These are phyloP conservation scores for Aspergillus tamarii DNA, from an alignment of 2,329 filamentous ascomycete genomes.

Conservation along the genomic window DNA sequence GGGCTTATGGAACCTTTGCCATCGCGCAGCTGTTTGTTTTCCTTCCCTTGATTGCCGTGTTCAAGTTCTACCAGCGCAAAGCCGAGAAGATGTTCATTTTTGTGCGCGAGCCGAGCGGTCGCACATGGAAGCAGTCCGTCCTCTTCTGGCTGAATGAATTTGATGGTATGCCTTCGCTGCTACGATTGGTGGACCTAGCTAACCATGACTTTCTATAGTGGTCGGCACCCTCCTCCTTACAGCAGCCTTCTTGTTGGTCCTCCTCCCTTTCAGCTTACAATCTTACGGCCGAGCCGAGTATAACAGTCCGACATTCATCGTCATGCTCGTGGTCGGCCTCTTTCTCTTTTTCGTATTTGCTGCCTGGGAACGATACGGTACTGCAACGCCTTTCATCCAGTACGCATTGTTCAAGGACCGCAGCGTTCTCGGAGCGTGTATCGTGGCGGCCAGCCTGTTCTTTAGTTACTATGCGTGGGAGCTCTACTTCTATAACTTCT, in stretches of 20 bases:
- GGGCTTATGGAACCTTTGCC: slow-evolving; percentile 65
- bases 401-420: slow-evolving; percentile 54
- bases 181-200: neutral
- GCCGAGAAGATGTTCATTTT: slow-evolving; percentile 60
- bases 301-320: slow-evolving; percentile 52
- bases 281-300: slow-evolving; percentile 44
- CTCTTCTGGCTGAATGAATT: slow-evolving; percentile 64
- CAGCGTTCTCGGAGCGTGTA: slow-evolving; percentile 56
- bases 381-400: slow-evolving; percentile 57
- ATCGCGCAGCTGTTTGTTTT: slow-evolving; percentile 59
- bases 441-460: slow-evolving; percentile 52
- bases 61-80: slow-evolving; percentile 60
- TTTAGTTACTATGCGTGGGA: slow-evolving; percentile 59
- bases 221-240: slow-evolving; percentile 56
- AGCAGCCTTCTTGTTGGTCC: slow-evolving; percentile 63
- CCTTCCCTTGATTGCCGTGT: slow-evolving; percentile 58
- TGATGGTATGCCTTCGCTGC: slow-evolving; percentile 48
- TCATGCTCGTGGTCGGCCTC: slow-evolving; percentile 58
- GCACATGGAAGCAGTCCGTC: slow-evolving; percentile 53
- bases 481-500: slow-evolving; percentile 57
- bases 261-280: slow-evolving; percentile 66
- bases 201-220: slow-evolving; percentile 11
- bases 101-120: slow-evolving; percentile 45
- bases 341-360: slow-evolving; percentile 57
- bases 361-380: slow-evolving; percentile 58